Evolutionary conservation across 257 asterid species (phyloP), one percentile per base, ranked within the genome.

Genomic region (Solanum bulbocastanum): DNA sequence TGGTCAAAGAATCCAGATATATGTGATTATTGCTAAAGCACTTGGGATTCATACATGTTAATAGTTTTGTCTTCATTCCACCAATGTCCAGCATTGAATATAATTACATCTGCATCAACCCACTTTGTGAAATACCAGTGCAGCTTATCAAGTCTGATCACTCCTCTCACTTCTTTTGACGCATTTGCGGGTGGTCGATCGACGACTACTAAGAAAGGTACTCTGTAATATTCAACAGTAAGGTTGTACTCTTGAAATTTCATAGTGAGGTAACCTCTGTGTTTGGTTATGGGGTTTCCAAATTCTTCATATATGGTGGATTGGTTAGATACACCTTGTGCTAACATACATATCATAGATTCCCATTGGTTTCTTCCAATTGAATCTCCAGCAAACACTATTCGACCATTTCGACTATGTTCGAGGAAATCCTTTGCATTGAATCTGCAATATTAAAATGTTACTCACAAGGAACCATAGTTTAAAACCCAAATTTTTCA

Each of bases 301-400:
- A 91, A 56, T 52, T 92, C 96, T 90, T 95, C 99, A 42, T 90
- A 92, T 52, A 97, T 85, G 32, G 90, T 91, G 68, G 99, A 92
- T 8, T 56, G 62, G 85, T 97, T 94, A 1, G 94, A 86, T 56
- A 91, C 96, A 20, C 98, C 99, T 90, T 90, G 95, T 10, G 95
- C 88, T 25, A 96, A 91, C 98, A 96, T 92, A 95, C 99, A 97
- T 76, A 95, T 71, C 79, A 97, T 87, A 36, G 99, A 97, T 10
- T 97, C 99, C 99, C 99, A 97, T 87, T 97, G 99, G 95, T 97
- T 97, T 89, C 99, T 89, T 39, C 94, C 97, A 5, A 96, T 97
- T 72, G 99, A 97, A 89, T 97, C 99, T 3, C 99, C 99, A 2
- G 97, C 98, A 23, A 96, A 96, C 66, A 97, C 96, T 56, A 97